phyloP scores from a whole-genome alignment of 2,329 filamentous ascomycete genomes.

The Colletotrichum truncatum region DNA sequence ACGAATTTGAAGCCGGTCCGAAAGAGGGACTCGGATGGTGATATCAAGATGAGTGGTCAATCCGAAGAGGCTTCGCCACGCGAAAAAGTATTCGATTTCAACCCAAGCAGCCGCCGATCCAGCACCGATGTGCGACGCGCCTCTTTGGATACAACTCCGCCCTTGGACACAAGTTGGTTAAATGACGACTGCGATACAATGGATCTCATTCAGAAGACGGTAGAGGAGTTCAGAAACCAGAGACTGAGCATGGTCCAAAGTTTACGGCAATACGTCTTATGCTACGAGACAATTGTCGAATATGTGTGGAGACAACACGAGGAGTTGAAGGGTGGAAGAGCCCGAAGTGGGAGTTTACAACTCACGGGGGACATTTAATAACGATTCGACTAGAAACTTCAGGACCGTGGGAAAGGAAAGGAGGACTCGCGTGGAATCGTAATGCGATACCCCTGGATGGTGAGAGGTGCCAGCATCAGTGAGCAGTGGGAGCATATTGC shows the following conservation, averaged over 20 bases:
- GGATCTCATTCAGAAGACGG: conserved; percentile 86
- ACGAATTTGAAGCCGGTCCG: conserved; percentile 33
- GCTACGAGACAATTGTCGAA: conserved; percentile 93
- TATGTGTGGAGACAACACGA: conserved; percentile 73
- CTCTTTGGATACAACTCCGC: conserved; percentile 23
- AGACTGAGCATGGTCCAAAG: conserved; percentile 97
- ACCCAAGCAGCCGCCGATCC: conserved; percentile 19
- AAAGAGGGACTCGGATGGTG: conserved; percentile 50
- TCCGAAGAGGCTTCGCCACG: conserved; percentile 40
- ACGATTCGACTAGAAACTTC: neutral
- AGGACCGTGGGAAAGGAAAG: neutral
- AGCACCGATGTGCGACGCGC: conserved; percentile 22
- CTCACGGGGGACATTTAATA: conserved; percentile 23
- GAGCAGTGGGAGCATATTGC: conserved; percentile 19
- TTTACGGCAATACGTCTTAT: conserved; percentile 90
- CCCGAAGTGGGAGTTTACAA: conserved; percentile 34
- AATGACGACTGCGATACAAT: conserved; percentile 72
- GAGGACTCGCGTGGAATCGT: conserved; percentile 15
- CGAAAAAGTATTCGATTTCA: conserved; percentile 34
- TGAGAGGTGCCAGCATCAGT: conserved; percentile 25
- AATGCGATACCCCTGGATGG: conserved; percentile 24
- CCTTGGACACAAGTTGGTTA: conserved; percentile 71
- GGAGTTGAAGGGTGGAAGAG: conserved; percentile 30
- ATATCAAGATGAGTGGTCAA: conserved; percentile 53
- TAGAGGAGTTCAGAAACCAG: conserved; percentile 90